These are phyloP conservation scores for Kluyveromyces starmeri DNA, from an alignment of 805 yeast species.

Conservation along the genomic window DNA sequence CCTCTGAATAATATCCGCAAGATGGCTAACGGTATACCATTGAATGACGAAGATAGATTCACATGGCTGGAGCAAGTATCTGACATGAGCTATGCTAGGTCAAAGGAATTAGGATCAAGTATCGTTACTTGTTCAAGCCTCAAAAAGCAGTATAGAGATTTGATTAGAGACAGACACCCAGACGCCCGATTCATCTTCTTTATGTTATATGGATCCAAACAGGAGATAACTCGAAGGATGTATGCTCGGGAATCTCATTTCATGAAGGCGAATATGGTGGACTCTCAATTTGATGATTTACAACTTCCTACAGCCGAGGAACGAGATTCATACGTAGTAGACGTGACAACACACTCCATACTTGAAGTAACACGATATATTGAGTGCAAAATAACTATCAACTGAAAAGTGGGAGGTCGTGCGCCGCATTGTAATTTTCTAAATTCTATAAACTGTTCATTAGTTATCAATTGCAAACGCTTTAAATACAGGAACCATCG, in stretches of 20 bases:
- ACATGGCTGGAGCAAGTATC: constrained; percentile 67
- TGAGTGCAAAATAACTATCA: not conserved
- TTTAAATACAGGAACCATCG: too few species aligned
- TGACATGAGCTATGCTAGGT: constrained; percentile 31
- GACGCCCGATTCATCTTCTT: constrained; percentile 45
- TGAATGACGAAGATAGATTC: constrained; percentile 88
- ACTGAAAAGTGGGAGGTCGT: too few species aligned
- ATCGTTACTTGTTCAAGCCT: constrained; percentile 82
- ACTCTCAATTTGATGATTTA: constrained; percentile 66
- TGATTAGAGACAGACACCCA: constrained; percentile 34
- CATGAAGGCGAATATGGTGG: constrained; percentile 81
- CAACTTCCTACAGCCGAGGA: constrained; percentile 51
- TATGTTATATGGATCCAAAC: constrained; percentile 56
- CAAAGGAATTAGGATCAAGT: constrained; percentile 28
- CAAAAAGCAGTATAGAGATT: constrained; percentile 63
- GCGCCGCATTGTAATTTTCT: too few species aligned
- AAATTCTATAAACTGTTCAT: too few species aligned
- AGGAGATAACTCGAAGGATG: constrained; percentile 54
- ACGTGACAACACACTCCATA: constrained; percentile 22
- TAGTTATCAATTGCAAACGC: too few species aligned
- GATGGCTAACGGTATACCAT: constrained; percentile 74
- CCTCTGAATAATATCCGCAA: constrained; percentile 65
- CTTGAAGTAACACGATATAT: constrained; percentile 15
- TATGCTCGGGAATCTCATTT: constrained; percentile 62
- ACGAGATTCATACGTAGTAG: constrained; percentile 22